Conservation (phyloP, 257 asterid species). For the Solanum tarijense region DNA sequence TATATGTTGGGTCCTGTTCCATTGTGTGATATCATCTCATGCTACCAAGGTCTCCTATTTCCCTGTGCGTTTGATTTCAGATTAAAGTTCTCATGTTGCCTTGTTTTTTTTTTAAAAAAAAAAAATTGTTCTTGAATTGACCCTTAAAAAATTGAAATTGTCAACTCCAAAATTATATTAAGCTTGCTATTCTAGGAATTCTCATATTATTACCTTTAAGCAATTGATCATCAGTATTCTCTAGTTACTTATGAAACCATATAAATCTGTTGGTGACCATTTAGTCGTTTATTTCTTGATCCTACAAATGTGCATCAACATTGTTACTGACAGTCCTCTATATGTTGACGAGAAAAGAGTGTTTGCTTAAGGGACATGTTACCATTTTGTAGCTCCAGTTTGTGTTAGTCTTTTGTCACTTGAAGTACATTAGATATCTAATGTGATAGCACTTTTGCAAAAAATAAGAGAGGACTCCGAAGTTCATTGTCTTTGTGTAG, state of each 20-base stretch:
- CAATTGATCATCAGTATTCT: not conserved
- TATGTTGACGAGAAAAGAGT: not conserved
- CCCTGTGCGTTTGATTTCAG: not conserved
- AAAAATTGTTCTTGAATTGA: not conserved
- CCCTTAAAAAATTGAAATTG: not conserved
- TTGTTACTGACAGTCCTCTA: not conserved
- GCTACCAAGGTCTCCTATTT: not conserved
- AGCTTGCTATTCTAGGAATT: not conserved
- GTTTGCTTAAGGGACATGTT: not conserved
- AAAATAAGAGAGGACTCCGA: not conserved
- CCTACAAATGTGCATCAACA: not conserved
- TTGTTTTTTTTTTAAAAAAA: not conserved
- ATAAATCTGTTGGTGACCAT: not conserved
- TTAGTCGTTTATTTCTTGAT: not conserved
- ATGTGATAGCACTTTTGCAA: not conserved
- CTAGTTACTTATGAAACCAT: not conserved
- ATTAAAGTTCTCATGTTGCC: not conserved
- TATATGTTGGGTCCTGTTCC: slow-evolving; percentile 17
- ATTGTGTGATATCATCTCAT: not conserved
- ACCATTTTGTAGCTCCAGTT: not conserved
- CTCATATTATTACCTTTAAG: not conserved
- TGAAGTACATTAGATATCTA: not conserved
- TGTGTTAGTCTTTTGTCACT: not conserved
- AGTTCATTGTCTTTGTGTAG: not conserved
- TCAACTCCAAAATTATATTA: not conserved